Evolutionary conservation across 345 rosid species (phyloP).

Genomic region (Rhizophora mangle): DNA sequence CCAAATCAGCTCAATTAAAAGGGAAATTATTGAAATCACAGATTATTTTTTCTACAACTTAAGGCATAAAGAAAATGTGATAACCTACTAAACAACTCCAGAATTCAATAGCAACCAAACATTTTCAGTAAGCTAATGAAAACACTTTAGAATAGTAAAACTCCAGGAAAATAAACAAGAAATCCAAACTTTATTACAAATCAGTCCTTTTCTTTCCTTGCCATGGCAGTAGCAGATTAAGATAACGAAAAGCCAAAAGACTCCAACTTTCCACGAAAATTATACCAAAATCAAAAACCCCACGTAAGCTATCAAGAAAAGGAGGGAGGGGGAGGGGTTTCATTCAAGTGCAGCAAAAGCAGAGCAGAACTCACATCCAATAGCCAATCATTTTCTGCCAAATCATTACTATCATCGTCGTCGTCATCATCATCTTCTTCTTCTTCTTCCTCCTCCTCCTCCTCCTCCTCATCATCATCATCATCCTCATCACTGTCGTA

Average conservation of each 20-base stretch:
- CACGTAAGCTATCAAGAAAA: background rate
- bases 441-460: slow-evolving; percentile 18
- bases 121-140: no score
- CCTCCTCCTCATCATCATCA: slow-evolving; percentile 34
- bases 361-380: slow-evolving; percentile 44
- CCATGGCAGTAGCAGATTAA: no score
- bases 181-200: no score
- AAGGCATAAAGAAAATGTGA: no score
- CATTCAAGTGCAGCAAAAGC: background rate
- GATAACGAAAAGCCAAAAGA: background rate
- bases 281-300: background rate
- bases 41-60: no score
- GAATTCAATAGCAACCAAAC: no score
- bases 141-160: no score
- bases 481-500: slow-evolving; percentile 39
- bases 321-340: background rate
- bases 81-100: no score
- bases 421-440: slow-evolving; percentile 33
- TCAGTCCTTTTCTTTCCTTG: no score
- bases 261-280: background rate
- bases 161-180: no score
- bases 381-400: slow-evolving; percentile 42
- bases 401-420: slow-evolving; percentile 25
- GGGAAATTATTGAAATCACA: no score
- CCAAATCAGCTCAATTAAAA: no score